Percentiles rank a stretch among this genome's conserved stretches.
Conservation (phyloP, 768 basidiomycete genomes). For the Lentinula sp. region DNA sequence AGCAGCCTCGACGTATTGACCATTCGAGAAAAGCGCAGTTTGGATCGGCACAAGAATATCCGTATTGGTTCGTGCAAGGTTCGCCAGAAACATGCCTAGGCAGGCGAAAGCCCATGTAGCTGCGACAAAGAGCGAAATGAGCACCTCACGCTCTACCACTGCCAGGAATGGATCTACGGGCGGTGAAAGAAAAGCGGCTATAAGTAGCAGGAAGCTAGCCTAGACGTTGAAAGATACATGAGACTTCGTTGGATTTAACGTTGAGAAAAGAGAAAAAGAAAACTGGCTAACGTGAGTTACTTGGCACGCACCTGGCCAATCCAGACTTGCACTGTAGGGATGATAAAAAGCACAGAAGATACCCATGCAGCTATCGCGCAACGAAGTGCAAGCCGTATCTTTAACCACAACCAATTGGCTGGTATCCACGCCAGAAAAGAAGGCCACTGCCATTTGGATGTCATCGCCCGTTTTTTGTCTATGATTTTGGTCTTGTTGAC, state of each 20-base stretch:
- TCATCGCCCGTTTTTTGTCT: background rate
- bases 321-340: conserved; percentile 37
- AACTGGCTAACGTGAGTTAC: conserved; percentile 36
- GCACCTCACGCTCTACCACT: conserved; percentile 59
- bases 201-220: conserved; percentile 1
- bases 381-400: conserved; percentile 58
- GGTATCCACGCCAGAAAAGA: conserved; percentile 40
- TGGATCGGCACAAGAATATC: conserved; percentile 28
- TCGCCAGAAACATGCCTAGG: conserved; percentile 58
- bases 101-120: conserved; percentile 63
- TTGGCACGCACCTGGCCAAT: conserved; percentile 49
- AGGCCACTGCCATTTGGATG: background rate
- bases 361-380: conserved; percentile 60
- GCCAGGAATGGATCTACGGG: conserved; percentile 64
- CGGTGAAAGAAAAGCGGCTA: conserved; percentile 61
- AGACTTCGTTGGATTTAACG: conserved; percentile 15
- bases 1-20: conserved; percentile 51
- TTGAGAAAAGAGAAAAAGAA: conserved; percentile 53
- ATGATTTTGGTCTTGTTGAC: background rate
- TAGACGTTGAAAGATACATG: background rate
- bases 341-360: conserved; percentile 50
- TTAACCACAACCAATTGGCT: conserved; percentile 41
- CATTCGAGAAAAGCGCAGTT: conserved; percentile 32
- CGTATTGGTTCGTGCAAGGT: conserved; percentile 43
- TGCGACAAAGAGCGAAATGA: conserved; percentile 42